Evolutionary conservation across 306 rosid genomes (phyloP), one percentile per base, ranked within the genome.

Genomic region (Cucurbita pepo): DNA sequence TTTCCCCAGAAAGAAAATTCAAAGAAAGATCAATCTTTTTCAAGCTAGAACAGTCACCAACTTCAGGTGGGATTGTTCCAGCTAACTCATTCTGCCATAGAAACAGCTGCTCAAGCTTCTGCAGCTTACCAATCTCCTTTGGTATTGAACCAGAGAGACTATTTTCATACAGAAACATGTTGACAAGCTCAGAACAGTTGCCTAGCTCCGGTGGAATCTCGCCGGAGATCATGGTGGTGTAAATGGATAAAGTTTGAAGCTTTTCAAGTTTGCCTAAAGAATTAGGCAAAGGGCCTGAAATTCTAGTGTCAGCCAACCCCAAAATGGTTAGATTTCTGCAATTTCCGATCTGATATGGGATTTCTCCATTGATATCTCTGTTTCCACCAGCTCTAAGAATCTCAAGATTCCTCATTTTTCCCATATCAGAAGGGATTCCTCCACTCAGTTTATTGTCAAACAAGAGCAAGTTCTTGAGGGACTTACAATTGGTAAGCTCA

Each of bases 151-250:
- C 99, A 36, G 97, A 87, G 14, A 95, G 56, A 37, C 95, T 84
- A 48, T 91, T 95, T 71, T 95, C 97, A 61, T 91, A 95, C 4
- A 95, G 85, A 66, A 85, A 95, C 81, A 95, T 79, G 77, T 86
- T 82, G 6, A 87, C 86, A 67, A 94, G 95, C 76, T 89, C 96
- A 73, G 96, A 89, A 77, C 97, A 94, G 78, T 89, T 86, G 82
- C 98, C 96, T 83, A 90, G 69, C 75, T 87, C 96, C 0, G 81
- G 55, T n/a, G 98, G 98, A 53, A 94, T 94, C 54, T 89, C 98
- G 63, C 97, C 95, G 47, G 96, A 90, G 54, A 90, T 36, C 98
- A 90, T 90, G 8, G 98, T 87, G 30, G 97, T 94, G 75, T 94
- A 94, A 44, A 94, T 86, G 9, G 96, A 90, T 83, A 94, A 59